Evolutionary conservation across 345 rosid species (phyloP).

Genomic region (Alliaria petiolata): DNA sequence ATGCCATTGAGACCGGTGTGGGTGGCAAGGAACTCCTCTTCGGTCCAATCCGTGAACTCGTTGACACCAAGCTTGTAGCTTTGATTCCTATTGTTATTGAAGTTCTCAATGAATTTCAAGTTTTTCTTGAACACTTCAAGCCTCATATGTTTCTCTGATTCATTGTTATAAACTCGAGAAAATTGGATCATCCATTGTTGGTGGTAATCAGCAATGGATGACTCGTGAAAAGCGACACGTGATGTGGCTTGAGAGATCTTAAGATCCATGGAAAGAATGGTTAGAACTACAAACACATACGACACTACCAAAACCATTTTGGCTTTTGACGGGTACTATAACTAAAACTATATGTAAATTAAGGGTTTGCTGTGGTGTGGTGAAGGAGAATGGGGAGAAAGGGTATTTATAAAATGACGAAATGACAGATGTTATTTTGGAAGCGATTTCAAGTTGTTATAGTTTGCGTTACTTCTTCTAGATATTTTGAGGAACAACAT

Average conservation of each 20-base stretch:
- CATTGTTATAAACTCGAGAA: conserved; percentile 26
- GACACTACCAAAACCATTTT: conserved; percentile 7
- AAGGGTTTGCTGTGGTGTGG: too few species aligned
- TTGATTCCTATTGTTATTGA: conserved; percentile 27
- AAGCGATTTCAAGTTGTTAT: too few species aligned
- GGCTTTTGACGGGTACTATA: not conserved
- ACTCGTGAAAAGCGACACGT: not conserved
- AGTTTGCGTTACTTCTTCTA: too few species aligned
- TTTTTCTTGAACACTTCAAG: conserved; percentile 31
- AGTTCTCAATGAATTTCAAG: conserved; percentile 34
- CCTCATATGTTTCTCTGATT: conserved; percentile 31
- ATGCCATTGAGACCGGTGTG: conserved; percentile 33
- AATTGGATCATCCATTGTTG: conserved; percentile 27
- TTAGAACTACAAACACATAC: not conserved
- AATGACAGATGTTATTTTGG: too few species aligned
- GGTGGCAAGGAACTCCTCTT: conserved; percentile 49
- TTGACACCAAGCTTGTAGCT: conserved; percentile 52
- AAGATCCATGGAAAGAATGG: not conserved
- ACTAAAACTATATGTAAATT: not conserved
- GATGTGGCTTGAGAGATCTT: not conserved
- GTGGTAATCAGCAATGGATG: conserved; percentile 12
- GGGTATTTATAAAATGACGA: not conserved
- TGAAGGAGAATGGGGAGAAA: not conserved
- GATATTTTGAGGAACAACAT: too few species aligned
- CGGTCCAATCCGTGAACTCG: conserved; percentile 46